Evolutionary conservation across 2,329 filamentous ascomycete genomes (phyloP), one percentile per base, ranked within the genome.

Genomic region (Byssoonygena ceratinophila): DNA sequence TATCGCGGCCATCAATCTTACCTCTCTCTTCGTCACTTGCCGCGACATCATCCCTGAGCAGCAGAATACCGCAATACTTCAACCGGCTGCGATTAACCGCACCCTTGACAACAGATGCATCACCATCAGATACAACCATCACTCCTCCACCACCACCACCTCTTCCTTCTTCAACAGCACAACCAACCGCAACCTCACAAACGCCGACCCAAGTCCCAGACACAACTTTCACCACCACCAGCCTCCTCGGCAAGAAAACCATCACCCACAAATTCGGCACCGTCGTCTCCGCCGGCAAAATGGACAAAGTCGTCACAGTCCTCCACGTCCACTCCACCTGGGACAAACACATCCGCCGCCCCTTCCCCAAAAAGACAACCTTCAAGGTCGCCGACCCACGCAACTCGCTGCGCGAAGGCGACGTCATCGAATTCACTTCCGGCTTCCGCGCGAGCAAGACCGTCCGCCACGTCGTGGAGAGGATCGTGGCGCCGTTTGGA

Each of bases 371-470:
- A 51, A 60, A 63, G 36, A 67, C 61, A 11, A 60, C 58, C 11
- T 66, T 61, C 54, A 56, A 67, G 6, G 69, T 72, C 1, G 60
- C 64, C 1, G 70, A 72, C 54, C 70, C 70, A 11, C 62, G 59
- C 51, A 64, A 71, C 58, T 71, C 68, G 6, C 62, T 71, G 32
- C 67, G 69, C 37, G 63, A 69, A 36, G 70, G 70, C n/a, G 70
- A 72, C 50, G 66, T 71, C 47, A 68, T 72, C 53, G 68, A 72
- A 55, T 72, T 72, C 54, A 66, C 68, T 51, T 70, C 67, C 6
- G 70, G 69, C 1, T 63, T 59, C 14, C 66, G 66, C 1, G 66
- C 68, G 58, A 67, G 66, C 51, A 64, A 66, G 11, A 59, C 59
- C 20, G 69, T 72, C 46, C 60, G 61, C 14, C 69, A 71, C 53